Evolutionary conservation across 768 basidiomycete genomes (phyloP).

Genomic region (Suillus brevipes): DNA sequence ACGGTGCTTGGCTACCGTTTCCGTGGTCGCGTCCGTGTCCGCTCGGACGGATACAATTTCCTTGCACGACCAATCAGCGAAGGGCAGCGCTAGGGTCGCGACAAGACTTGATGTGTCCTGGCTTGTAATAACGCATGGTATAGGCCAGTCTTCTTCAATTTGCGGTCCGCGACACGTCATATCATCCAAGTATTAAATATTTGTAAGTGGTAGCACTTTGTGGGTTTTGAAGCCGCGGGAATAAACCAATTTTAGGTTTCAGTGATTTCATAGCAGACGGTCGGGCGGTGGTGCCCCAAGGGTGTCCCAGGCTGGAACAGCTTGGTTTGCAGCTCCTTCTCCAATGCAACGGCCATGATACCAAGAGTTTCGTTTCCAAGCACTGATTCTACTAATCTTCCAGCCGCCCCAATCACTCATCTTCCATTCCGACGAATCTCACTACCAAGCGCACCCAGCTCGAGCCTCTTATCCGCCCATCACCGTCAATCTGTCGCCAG

Average conservation of each 20-base stretch:
- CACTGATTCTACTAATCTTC: conserved; percentile 24
- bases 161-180: neutral
- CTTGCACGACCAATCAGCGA: neutral
- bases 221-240: neutral
- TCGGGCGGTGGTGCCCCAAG: neutral
- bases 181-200: no score
- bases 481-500: conserved; percentile 69
- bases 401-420: conserved; percentile 44
- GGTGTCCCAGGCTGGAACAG: neutral
- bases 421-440: conserved; percentile 67
- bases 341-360: conserved; percentile 23
- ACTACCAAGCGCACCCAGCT: conserved; percentile 53
- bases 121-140: no score
- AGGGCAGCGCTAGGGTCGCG: no score
- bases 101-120: no score
- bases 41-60: neutral
- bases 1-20: neutral
- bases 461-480: conserved; percentile 38
- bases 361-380: conserved; percentile 34
- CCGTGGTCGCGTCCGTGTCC: neutral
- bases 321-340: conserved; percentile 6
- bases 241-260: conserved; percentile 1
- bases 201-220: neutral
- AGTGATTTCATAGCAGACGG: conserved; percentile 2
- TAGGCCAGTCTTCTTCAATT: neutral